Base-by-base conservation (phyloP, 306 rosid species). In the Oxytropis ochrocephala region DNA sequence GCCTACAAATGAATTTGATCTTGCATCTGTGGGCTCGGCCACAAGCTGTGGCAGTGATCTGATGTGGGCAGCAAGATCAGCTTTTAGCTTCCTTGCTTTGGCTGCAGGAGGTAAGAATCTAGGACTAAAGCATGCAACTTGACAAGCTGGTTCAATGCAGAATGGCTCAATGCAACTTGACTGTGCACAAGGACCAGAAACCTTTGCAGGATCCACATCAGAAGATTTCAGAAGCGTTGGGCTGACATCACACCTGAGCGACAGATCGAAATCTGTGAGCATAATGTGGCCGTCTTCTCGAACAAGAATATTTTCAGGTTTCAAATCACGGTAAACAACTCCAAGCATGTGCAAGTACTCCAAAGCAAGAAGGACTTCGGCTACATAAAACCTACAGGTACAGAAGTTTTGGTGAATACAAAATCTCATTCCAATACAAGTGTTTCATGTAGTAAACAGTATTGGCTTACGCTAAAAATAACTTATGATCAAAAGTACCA, bases 311-410 rank as follows among this genome's bases (percentile, higher is more conserved):
- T 91, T 91, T 77, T 91, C 97, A 0, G 97, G 97, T 64, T 91
- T 91, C 71, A 91, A 71, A 82, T 91, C 97, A 16, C 97, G 86
- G 78, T 91, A 91, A 67, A 91, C 86, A 56, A 91, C 86, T 66
- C 97, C 97, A 57, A 91, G 96, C 97, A 91, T 88, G 89, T 91
- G 97, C 78, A 91, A 79, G 67, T 91, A 91, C 81, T 91, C 97
- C 85, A 91, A 69, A 49, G 97, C 97, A 48, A 91, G 96, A 53
- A 91, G 97, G 71, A 88, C 92, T 82, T 91, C 97, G 3, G 92
- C 97, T 54, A 88, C 97, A 67, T 91, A 91, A 84, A 91, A 91
- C 84, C 97, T 91, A 80, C 66, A 71, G 1, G 44, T 5, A 49
- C 48, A 66, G 58, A 21, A 52, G 41, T 71, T 71, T 39, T 35